Evolutionary conservation across 2,329 filamentous ascomycete species (phyloP), one percentile per base, ranked within the genome.

Genomic region (Cercospora sp.): DNA sequence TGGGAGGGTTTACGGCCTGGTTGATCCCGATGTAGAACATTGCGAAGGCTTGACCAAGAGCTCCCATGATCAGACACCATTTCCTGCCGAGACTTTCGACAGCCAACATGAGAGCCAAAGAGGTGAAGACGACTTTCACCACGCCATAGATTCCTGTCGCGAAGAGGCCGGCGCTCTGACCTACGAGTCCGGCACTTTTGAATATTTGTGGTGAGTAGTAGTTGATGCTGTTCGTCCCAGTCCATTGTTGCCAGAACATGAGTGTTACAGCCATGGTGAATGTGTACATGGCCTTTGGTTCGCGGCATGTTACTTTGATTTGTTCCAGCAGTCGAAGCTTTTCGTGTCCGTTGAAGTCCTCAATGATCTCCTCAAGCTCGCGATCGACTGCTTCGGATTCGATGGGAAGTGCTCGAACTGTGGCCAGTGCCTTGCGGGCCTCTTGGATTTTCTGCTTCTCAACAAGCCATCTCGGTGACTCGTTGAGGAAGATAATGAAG

Each of bases 391-490:
- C 74, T 0, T 73, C 64, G 42, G 81, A 76, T 7, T 81, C 78
- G 3, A 77, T 66, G 2, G 77, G 61, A 69, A 77, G 79, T 31
- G 74, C 72, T 4, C 82, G 79, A 3, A 82, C 80, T 6, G 72
- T 73, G 0, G 81, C 77, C 40, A 83, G 74, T 20, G 80, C 79
- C 63, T 77, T 75, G 7, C 77, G 78, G 0, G 84, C 84, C 20
- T 84, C 82, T 4, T 80, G 76, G 18, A 82, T 75, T 2, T 81
- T 80, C 64, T 82, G 82, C 77, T 85, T 83, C 72, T 83, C 82
- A n/a, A 84, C 81, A n/a, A 86, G 79, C 83, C 84, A 86, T 18
- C 84, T 81, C 1, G 85, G 83, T 2, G 81, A 83, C 67, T 86
- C 84, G 63, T 84, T 84, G 57, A 85, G 79, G 75, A 85, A 85